These are phyloP conservation scores for Albugo candida DNA, from an alignment of 352 stramenopile species.

Conservation along the genomic window DNA sequence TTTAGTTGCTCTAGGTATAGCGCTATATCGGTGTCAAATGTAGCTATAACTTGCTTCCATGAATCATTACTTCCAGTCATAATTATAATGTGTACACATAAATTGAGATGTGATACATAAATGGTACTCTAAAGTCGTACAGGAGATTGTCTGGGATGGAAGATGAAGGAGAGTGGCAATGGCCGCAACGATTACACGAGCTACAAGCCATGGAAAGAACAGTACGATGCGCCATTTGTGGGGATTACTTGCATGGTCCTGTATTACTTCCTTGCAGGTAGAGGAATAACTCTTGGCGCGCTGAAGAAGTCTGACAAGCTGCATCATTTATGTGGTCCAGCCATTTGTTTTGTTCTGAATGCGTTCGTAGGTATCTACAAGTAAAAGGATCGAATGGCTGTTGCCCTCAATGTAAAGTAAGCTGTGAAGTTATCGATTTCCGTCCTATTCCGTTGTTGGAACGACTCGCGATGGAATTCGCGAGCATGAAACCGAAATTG, in stretches of 20 bases:
- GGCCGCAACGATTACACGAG: constrained; percentile 28
- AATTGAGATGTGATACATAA: no score
- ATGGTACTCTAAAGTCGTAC: no score
- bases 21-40: neutral
- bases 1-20: neutral
- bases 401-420: constrained; percentile 65
- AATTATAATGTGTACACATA: no score
- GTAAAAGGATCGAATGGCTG: constrained; percentile 37
- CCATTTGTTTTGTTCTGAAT: constrained; percentile 73
- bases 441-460: constrained; percentile 56
- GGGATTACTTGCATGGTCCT: constrained; percentile 64
- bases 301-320: neutral
- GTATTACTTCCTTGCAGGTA: constrained; percentile 39
- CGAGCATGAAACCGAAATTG: constrained; percentile 45
- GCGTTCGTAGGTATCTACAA: constrained; percentile 61
- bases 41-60: no score
- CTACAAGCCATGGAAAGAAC: constrained; percentile 53
- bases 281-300: neutral
- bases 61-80: no score
- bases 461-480: constrained; percentile 44
- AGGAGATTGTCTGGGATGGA: no score
- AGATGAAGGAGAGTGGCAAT: constrained; percentile 47
- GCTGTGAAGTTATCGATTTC: constrained; percentile 31
- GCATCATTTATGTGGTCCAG: constrained; percentile 6
- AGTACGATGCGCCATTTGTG: constrained; percentile 67